Evolutionary conservation across 371 early-diverging fungal species (phyloP), one percentile per base, ranked within the genome.

Genomic region (Haplosporangium sp.): DNA sequence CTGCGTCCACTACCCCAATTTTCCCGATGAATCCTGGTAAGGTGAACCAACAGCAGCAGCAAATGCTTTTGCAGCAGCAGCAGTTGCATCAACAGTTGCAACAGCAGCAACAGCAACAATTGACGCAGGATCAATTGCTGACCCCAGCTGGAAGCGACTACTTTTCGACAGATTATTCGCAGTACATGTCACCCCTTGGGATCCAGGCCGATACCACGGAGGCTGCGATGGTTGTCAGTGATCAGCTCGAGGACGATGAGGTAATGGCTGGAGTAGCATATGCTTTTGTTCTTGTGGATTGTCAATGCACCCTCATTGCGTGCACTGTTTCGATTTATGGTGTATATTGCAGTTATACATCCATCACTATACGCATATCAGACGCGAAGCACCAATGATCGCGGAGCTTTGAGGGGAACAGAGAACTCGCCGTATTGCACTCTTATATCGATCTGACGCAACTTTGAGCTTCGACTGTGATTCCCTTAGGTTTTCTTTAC

Each of bases 401-500:
- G 29, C 29, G 29, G 29, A 0, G 6, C 18, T 59, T 5, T 20
- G 47, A 43, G 29, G 37, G 50, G 60, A 48, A 46, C 20, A 5
- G n/a, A 8, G 18, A 45, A 40, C 9, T 50, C 20, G 18, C 50
- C 46, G 10, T 46, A n/a, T 42, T 65, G 51, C 14, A 65, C 51
- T 29, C 10, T 41, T 58, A 40, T 40, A 48, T 14, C n/a, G 29
- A 29, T 29, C 29, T 29, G 29, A 56, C 13, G 47, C 45, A 61
- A 47, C 59, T 41, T 5, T 59, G 6, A 23, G 18, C 43, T 14
- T 59, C 50, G 38, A 18, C 18, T 55, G 51, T 60, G 42, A 29
- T 29, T 51, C 38, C 41, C 47, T 36, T 66, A 87, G 89, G 86
- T 85, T 48, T 87, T 87, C 69, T 86, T 89, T 40, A 91, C 91